phyloP scores from a whole-genome alignment of 441 rosid genomes.

The Aleurites moluccanus region DNA sequence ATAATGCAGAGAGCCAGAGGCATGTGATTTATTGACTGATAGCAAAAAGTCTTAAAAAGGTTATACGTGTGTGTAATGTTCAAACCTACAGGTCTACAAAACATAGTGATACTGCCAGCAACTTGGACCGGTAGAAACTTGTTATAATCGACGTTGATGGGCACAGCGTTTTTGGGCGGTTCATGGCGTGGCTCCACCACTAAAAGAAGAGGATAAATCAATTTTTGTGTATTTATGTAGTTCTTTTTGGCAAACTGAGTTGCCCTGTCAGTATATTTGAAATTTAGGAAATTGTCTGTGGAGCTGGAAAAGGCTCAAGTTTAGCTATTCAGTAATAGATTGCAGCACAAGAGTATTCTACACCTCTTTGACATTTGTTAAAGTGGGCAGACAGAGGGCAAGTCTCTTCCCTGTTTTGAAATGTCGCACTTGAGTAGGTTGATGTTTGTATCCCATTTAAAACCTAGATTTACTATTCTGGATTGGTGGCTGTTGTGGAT shows the following conservation, averaged over 20 bases:
- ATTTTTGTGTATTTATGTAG: neutral
- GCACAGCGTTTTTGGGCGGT: too few relatives aligned
- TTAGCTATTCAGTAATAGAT: neutral
- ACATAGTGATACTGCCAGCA: too few relatives aligned
- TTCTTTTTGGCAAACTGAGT: neutral
- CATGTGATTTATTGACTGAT: too few relatives aligned
- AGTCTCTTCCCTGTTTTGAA: neutral
- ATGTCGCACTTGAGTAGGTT: neutral
- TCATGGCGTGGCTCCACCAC: too few relatives aligned
- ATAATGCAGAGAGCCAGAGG: too few relatives aligned
- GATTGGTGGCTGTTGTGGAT: neutral
- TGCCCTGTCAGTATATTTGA: neutral
- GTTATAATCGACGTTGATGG: too few relatives aligned
- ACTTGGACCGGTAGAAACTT: too few relatives aligned
- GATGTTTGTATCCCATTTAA: neutral
- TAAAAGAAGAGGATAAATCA: neutral
- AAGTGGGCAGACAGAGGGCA: neutral
- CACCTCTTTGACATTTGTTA: neutral
- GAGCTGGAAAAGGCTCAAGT: neutral
- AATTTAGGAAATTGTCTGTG: neutral
- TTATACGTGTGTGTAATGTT: too few relatives aligned
- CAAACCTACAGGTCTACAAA: too few relatives aligned
- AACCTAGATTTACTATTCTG: neutral
- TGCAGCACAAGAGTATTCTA: neutral
- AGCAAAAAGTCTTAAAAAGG: too few relatives aligned